These are phyloP conservation scores for Syncephalastrum racemosum DNA, from an alignment of 371 early-diverging fungal genomes.

Conservation along the genomic window DNA sequence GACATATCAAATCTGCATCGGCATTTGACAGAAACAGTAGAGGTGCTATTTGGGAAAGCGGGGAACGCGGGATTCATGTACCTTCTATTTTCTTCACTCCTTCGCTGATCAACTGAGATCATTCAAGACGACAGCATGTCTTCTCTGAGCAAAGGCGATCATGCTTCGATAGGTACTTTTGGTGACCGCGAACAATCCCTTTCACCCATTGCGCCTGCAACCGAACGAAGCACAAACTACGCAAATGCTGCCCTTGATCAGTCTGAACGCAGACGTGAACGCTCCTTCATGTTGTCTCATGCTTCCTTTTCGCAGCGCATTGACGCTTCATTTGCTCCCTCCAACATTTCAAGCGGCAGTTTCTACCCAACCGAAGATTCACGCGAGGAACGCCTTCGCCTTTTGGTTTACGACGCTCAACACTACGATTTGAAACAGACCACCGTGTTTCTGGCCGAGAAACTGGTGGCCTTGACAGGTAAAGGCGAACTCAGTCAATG, in stretches of 20 bases:
- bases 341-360: conserved; percentile 3
- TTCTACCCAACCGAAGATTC: conserved; percentile 5
- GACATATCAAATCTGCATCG: no score
- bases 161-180: conserved; percentile 16
- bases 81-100: no score
- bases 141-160: neutral
- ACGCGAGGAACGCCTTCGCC: conserved; percentile 20
- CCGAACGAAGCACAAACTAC: neutral
- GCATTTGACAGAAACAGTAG: no score
- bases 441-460: conserved; percentile 16
- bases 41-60: no score
- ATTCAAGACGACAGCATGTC: no score
- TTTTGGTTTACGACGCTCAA: conserved; percentile 13
- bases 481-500: neutral
- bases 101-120: no score
- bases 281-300: conserved; percentile 10
- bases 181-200: conserved; percentile 11
- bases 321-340: neutral
- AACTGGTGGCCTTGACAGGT: conserved; percentile 7
- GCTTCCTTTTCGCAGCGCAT: conserved; percentile 6
- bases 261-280: conserved; percentile 4
- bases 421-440: conserved; percentile 16
- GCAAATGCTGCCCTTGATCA: conserved; percentile 1
- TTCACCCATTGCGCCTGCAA: conserved; percentile 12
- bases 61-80: no score